Conservation (phyloP, 1,139 yeast genomes). For the Arxiozyma slooffiae region DNA sequence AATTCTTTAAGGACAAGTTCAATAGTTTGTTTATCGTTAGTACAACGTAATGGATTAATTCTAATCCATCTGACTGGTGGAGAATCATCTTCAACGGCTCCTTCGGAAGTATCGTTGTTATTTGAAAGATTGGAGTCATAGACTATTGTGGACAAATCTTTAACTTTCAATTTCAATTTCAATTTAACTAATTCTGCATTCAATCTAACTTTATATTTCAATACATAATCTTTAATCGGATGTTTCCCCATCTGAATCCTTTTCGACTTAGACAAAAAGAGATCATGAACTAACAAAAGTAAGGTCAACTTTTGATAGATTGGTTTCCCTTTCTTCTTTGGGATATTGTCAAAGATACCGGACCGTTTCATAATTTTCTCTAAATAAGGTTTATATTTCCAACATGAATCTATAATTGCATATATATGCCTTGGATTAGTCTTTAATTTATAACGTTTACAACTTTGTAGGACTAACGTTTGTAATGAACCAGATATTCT, state of each 20-base stretch:
- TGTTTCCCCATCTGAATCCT: constrained; percentile 86
- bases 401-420: constrained; percentile 72
- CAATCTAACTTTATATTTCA: constrained; percentile 68
- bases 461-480: too few relatives aligned
- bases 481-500: constrained; percentile 48
- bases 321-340: constrained; percentile 37
- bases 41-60: constrained; percentile 48
- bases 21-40: constrained; percentile 23
- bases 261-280: constrained; percentile 64
- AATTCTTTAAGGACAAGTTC: constrained; percentile 39
- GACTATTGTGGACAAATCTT: constrained; percentile 34
- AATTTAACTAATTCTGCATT: constrained; percentile 73
- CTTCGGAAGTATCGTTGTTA: constrained; percentile 15
- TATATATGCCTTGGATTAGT: constrained; percentile 71
- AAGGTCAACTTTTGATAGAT: constrained; percentile 28
- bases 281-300: constrained; percentile 63
- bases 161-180: constrained; percentile 45
- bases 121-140: constrained; percentile 7
- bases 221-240: constrained; percentile 70
- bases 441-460: constrained; percentile 37
- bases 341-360: constrained; percentile 39
- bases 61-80: constrained; percentile 90
- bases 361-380: constrained; percentile 54
- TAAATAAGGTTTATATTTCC: constrained; percentile 58
- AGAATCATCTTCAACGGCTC: constrained; percentile 58